phyloP scores from a whole-genome alignment of 495 filamentous ascomycete genomes.

The Daldinia concentrica region DNA sequence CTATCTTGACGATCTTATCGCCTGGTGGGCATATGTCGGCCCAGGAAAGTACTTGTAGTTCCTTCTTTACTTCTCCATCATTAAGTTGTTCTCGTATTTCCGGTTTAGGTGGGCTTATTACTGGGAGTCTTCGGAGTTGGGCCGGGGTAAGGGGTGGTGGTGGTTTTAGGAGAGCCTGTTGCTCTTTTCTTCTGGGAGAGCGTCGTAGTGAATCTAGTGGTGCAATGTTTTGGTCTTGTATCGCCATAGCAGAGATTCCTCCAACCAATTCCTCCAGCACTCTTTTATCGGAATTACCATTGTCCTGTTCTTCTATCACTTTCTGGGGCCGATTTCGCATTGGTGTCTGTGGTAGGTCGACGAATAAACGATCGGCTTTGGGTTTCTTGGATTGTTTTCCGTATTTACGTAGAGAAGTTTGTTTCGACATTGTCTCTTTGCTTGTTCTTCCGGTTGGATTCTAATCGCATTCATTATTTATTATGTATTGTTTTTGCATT shows the following conservation, averaged over 20 bases:
- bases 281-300: background rate
- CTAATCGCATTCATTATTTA: constrained; percentile 12
- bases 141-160: constrained; percentile 11
- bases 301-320: background rate
- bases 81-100: background rate
- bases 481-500: constrained; percentile 19
- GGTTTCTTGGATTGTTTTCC: constrained; percentile 52
- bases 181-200: constrained; percentile 33
- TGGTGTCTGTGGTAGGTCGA: constrained; percentile 54
- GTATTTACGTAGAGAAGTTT: constrained; percentile 53
- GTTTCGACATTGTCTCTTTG: constrained; percentile 41
- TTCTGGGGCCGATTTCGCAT: constrained; percentile 22
- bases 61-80: constrained; percentile 12
- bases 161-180: constrained; percentile 26
- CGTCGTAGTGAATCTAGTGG: constrained; percentile 21
- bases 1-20: constrained; percentile 68
- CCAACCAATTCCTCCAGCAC: constrained; percentile 22
- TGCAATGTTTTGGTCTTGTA: constrained; percentile 30
- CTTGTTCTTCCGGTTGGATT: background rate
- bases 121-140: constrained; percentile 9
- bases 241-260: constrained; percentile 30
- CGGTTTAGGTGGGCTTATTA: constrained; percentile 9
- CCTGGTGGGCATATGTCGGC: constrained; percentile 57
- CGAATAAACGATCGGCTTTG: constrained; percentile 52
- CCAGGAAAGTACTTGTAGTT: constrained; percentile 58